Conservation (phyloP, 805 yeast genomes). For the Lipomyces mesembrius region DNA sequence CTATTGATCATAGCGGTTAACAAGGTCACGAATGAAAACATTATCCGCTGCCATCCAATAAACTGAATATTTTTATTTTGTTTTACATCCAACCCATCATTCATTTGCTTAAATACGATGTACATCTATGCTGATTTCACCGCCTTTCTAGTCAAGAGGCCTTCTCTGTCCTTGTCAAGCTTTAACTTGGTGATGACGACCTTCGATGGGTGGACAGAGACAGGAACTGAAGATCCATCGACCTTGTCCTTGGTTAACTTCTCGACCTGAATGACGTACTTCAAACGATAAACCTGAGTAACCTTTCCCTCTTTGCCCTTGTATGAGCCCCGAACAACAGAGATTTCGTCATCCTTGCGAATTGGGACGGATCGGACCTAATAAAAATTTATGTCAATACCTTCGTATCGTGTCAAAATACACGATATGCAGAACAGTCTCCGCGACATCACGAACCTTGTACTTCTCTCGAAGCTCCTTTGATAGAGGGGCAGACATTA, state of each 20-base stretch:
- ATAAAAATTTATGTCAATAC: not conserved
- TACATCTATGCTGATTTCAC: constrained; percentile 14
- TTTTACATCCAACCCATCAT: constrained; percentile 18
- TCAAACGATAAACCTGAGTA: constrained; percentile 98
- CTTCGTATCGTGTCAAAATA: not conserved
- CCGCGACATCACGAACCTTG: constrained; percentile 51
- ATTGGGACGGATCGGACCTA: constrained; percentile 87
- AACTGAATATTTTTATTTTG: constrained; percentile 10
- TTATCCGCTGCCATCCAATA: constrained; percentile 2
- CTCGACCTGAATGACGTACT: constrained; percentile 94
- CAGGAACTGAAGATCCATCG: constrained; percentile 95
- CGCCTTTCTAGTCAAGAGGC: constrained; percentile 61
- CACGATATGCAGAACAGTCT: not conserved
- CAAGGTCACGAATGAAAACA: not conserved
- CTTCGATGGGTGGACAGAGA: constrained; percentile 98
- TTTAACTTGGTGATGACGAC: constrained; percentile 97
- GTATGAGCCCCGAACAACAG: constrained; percentile 97
- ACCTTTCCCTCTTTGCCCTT: constrained; percentile 99
- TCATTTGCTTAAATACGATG: constrained; percentile 11
- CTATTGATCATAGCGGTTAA: not conserved
- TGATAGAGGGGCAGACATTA: constrained; percentile 98
- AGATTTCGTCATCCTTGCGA: constrained; percentile 96
- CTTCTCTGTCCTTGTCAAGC: constrained; percentile 99
- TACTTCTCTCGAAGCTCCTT: constrained; percentile 98
- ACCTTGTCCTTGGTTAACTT: constrained; percentile 97